Percentiles rank a stretch among this genome's conserved stretches.
Evolutionary conservation across 257 asterid genomes (phyloP).

Genomic region (Gynochthodes officinalis): DNA sequence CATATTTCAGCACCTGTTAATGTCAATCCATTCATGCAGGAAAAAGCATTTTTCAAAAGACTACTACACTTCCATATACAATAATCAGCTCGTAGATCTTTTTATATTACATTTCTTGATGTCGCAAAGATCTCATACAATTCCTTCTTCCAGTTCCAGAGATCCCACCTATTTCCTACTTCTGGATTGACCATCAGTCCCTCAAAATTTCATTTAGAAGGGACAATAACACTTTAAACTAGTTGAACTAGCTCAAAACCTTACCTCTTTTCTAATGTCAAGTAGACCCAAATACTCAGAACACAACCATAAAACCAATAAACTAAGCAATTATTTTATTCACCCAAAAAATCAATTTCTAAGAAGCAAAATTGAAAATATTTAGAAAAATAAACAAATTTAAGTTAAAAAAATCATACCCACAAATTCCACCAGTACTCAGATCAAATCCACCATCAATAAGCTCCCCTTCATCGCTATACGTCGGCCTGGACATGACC

Average conservation of each 20-base stretch:
- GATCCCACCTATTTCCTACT: no score
- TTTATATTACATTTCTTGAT: no score
- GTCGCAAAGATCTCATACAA: no score
- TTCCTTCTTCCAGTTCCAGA: no score
- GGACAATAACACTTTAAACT: no score
- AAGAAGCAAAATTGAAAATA: neutral
- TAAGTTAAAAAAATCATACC: slow-evolving; percentile 39
- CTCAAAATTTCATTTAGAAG: no score
- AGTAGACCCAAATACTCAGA: neutral
- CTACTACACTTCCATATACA: neutral
- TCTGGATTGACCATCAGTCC: no score
- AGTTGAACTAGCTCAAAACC: no score
- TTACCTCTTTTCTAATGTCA: no score
- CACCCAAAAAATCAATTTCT: no score
- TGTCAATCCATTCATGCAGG: neutral
- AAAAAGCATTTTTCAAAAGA: neutral
- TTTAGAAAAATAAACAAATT: neutral
- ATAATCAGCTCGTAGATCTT: no score
- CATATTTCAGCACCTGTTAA: neutral
- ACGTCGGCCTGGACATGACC: slow-evolving; percentile 74
- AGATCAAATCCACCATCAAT: slow-evolving; percentile 95
- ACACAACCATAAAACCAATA: neutral
- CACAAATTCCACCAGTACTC: slow-evolving; percentile 91
- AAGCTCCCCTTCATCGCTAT: slow-evolving; percentile 64
- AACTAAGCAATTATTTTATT: no score